Evolutionary conservation across 306 rosid genomes (phyloP), one percentile per base, ranked within the genome.

Genomic region (barrel medic (Medicago truncatula)): DNA sequence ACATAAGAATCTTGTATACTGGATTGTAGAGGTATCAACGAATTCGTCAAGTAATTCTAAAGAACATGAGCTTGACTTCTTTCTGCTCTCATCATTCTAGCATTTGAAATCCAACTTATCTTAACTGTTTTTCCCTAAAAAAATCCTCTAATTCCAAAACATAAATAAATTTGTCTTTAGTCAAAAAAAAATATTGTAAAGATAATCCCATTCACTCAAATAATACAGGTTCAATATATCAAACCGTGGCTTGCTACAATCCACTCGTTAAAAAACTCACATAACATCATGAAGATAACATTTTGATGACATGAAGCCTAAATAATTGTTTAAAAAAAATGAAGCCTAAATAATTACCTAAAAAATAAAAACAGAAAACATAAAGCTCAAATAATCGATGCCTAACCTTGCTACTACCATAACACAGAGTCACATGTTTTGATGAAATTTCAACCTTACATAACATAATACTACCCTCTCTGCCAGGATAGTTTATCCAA

Each of bases 401-500:
- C 11, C 34, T n/a, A n/a, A n/a, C n/a, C n/a, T n/a, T n/a, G n/a
- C n/a, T n/a, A n/a, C n/a, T n/a, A n/a, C n/a, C 46, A 52, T 38
- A 53, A 5, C 8, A 68, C 0, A 62, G 58, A 71, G 62, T 81
- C 81, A 75, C 88, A 78, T 76, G 82, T 60, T 67, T 25, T 61
- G 54, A 78, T 76, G 21, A 62, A 75, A 75, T 58, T 28, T 71
- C 46, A 39, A 74, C 79, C 83, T 61, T 73, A 68, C 71, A 67
- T 46, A 56, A 61, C 4, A 66, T 50, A 66, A 81, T 44, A 46
- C 9, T 43, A 1, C 36, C 16, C 34, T 53, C 34, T 53, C 56
- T 5, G n/a, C 69, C 67, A 34, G 43, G 25, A 58, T 58, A 56
- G 44, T 74, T 73, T 82, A 85, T 85, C 80, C 74, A 85, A 61